These are phyloP conservation scores for Crithidia brevicula DNA, from an alignment of 208 protist species.

Conservation along the genomic window DNA sequence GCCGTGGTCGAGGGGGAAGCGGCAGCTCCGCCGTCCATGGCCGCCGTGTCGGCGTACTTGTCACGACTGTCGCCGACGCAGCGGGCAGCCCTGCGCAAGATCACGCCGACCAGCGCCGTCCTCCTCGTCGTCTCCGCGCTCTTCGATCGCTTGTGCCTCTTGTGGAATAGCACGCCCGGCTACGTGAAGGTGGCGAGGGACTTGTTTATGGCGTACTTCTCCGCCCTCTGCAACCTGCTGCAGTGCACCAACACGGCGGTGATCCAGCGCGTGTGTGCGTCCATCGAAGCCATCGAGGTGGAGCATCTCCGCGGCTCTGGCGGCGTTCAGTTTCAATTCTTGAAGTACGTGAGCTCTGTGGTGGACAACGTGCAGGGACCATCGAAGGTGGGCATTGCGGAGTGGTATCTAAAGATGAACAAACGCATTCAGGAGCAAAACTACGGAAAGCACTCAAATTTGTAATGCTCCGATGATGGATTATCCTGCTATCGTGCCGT, in stretches of 20 bases:
- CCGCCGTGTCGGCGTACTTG: conserved; percentile 13
- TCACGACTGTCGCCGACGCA: conserved; percentile 23
- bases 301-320: conserved; percentile 70
- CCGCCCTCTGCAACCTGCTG: conserved; percentile 74
- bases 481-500: no score
- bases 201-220: conserved; percentile 81
- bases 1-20: conserved; percentile 15
- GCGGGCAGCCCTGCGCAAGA: conserved; percentile 37
- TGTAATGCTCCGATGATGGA: no score
- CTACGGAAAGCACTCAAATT: conserved; percentile 39
- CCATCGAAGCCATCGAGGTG: conserved; percentile 76
- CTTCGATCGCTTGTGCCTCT: conserved; percentile 76
- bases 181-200: conserved; percentile 37
- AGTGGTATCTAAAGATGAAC: conserved; percentile 78
- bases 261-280: conserved; percentile 82
- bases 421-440: conserved; percentile 42
- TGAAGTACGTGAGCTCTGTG: conserved; percentile 66
- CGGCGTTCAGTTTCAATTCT: conserved; percentile 54
- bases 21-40: conserved; percentile 8
- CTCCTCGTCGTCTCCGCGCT: conserved; percentile 78
- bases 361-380: conserved; percentile 62
- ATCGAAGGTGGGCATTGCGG: conserved; percentile 70
- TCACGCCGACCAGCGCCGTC: conserved; percentile 63
- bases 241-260: conserved; percentile 66
- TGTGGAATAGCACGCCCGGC: conserved; percentile 53